Evolutionary conservation across 495 filamentous ascomycete genomes (phyloP), one percentile per base, ranked within the genome.

Genomic region (Massariosphaeria phaeospora): DNA sequence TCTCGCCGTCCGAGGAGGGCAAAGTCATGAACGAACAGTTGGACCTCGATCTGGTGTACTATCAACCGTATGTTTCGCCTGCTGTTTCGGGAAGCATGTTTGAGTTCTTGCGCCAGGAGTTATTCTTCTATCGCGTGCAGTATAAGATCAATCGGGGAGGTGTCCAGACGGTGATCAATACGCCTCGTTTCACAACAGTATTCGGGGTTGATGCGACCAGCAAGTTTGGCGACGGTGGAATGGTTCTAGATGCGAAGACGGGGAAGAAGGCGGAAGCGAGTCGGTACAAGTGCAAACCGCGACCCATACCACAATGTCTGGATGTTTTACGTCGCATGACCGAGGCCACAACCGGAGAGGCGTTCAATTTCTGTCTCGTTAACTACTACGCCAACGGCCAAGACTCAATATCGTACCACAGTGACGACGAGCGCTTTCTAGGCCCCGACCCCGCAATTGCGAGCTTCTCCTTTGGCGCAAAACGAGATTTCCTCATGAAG

Each of bases 391-490:
- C 81, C 27, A 74, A 72, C 24, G 85, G 84, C 1, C 68, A 76
- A 10, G 84, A 88, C 67, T 85, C 80, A 49, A 89, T 89, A 29
- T 72, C 79, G 21, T 91, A 84, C 65, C 84, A 88, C 64, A 84
- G 81, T 30, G 86, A 88, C 58, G 84, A 88, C 60, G 86, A 89
- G 69, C 74, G 76, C 9, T 89, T 91, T 62, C 79, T 89, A 0
- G 85, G 84, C 3, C 43, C 70, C 1, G 67, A 79, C 13, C 85
- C 84, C 12, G 73, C 76, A n/a, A 88, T 91, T 33, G 84, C 84
- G 7, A 86, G 82, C 2, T 74, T 86, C 58, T 81, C 82, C 6
- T 73, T 88, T 0, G 85, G 85, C 2, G 79, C 77, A 0, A 74
- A 70, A 48, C 70, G 84, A 13, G 84, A 86, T 56, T 88, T 88